A percentile compares a stretch with the other conserved stretches of the same genome.
Evolutionary conservation across 1,284 basidiomycete species (phyloP).

Genomic region (Kalmanozyma brasiliensis): DNA sequence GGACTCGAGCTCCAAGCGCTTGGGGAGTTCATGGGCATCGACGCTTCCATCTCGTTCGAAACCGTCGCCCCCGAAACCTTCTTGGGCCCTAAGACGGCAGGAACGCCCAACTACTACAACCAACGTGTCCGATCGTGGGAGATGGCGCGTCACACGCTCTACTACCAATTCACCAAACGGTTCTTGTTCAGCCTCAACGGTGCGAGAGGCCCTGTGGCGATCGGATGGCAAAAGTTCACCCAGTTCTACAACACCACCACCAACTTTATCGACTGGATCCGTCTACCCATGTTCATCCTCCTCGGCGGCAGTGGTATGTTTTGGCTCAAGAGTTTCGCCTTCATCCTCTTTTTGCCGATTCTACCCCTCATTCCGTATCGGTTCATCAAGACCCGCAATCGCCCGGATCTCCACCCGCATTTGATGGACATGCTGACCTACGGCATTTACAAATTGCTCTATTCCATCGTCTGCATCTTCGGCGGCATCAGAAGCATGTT

Average conservation of each 20-base stretch:
- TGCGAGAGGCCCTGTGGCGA: conserved; percentile 12
- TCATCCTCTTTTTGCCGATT: conserved; percentile 25
- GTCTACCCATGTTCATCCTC: conserved; percentile 35
- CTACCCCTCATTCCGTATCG: conserved; percentile 24
- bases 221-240: conserved; percentile 39
- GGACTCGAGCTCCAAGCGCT: conserved; percentile 36
- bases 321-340: conserved; percentile 23
- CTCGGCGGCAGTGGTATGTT: conserved; percentile 26
- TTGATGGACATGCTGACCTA: conserved; percentile 33
- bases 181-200: conserved; percentile 37
- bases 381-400: conserved; percentile 27
- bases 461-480: conserved; percentile 27
- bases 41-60: conserved; percentile 30
- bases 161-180: conserved; percentile 40
- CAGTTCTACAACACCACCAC: conserved; percentile 40
- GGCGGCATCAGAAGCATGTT: conserved; percentile 22
- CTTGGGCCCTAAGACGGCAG: conserved; percentile 21
- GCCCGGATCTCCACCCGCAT: conserved; percentile 33
- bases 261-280: conserved; percentile 48
- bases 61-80: conserved; percentile 37
- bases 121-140: conserved; percentile 40
- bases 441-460: conserved; percentile 39
- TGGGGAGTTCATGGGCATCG: conserved; percentile 26
- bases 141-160: conserved; percentile 41
- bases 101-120: conserved; percentile 32